These are phyloP conservation scores for Paramyrothecium sp. DNA, from an alignment of 2,329 filamentous ascomycete species.

Conservation along the genomic window DNA sequence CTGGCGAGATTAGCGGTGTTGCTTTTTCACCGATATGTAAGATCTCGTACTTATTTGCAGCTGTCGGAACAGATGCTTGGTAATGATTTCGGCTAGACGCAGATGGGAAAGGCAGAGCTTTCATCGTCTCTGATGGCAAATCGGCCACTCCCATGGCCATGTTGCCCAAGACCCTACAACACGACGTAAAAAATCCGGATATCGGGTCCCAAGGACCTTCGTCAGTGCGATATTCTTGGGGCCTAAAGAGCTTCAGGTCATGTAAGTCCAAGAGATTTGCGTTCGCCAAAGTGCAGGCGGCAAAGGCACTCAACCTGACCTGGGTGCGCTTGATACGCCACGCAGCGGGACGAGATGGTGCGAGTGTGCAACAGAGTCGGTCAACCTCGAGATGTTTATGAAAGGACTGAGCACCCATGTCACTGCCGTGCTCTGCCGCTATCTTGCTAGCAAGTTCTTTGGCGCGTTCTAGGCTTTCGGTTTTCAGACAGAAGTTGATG, in stretches of 20 bases:
- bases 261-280: conserved; percentile 62
- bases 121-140: conserved; percentile 7
- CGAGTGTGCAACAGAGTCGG: conserved; percentile 66
- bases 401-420: conserved; percentile 63
- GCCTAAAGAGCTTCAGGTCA: conserved; percentile 64
- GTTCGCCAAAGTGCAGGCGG: conserved; percentile 64
- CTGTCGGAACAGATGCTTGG: neutral
- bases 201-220: conserved; percentile 8
- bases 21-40: neutral
- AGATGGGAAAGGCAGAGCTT: conserved; percentile 2
- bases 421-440: conserved; percentile 59
- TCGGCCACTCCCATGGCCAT: conserved; percentile 8
- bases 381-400: conserved; percentile 64
- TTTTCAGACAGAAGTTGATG: conserved; percentile 56
- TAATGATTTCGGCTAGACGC: neutral
- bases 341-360: conserved; percentile 64
- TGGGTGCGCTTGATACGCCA: conserved; percentile 70
- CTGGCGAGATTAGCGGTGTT: neutral
- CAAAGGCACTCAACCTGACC: conserved; percentile 67
- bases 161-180: conserved; percentile 1
- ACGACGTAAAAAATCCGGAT: conserved; percentile 1
- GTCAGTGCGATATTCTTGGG: conserved; percentile 4
- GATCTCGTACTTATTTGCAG: neutral
- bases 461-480: conserved; percentile 54
- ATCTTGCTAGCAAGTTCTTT: conserved; percentile 60